A percentile compares a stretch with the other conserved stretches of the same genome.
phyloP scores from a whole-genome alignment of 495 filamentous ascomycete species.

The Penicillium maclennaniae region DNA sequence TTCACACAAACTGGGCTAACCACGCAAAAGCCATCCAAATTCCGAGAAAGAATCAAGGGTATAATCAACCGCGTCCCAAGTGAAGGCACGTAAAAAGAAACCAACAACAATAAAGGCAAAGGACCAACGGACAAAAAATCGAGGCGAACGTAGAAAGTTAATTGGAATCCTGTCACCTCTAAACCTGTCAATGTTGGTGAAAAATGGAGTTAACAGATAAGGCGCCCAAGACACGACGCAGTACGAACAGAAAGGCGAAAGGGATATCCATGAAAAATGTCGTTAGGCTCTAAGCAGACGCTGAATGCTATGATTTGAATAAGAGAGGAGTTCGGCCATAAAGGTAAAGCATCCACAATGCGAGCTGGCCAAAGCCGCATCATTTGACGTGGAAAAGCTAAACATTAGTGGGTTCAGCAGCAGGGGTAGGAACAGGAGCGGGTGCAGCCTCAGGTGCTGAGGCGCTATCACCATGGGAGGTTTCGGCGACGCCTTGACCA shows the following conservation, averaged over 20 bases:
- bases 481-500: conserved; percentile 60
- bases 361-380: not conserved
- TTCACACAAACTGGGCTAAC: not conserved
- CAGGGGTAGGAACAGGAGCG: conserved; percentile 13
- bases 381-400: conserved; percentile 1
- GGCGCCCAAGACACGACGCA: conserved; percentile 5
- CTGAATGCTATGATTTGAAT: conserved; percentile 37
- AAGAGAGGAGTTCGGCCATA: conserved; percentile 9
- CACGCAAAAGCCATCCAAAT: not conserved
- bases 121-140: not conserved
- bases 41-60: not conserved
- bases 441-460: conserved; percentile 15
- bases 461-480: conserved; percentile 14
- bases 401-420: conserved; percentile 21
- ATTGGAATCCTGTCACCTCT: not conserved
- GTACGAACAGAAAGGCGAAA: conserved; percentile 22
- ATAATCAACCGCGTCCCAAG: not conserved
- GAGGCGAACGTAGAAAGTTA: not conserved
- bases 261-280: conserved; percentile 37
- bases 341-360: not conserved
- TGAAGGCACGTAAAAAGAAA: not conserved
- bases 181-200: conserved; percentile 9
- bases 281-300: conserved; percentile 32
- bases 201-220: conserved; percentile 9
- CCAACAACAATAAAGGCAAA: not conserved